Conservation (phyloP, 768 basidiomycete genomes). For the Leucocoprinus sp. region DNA sequence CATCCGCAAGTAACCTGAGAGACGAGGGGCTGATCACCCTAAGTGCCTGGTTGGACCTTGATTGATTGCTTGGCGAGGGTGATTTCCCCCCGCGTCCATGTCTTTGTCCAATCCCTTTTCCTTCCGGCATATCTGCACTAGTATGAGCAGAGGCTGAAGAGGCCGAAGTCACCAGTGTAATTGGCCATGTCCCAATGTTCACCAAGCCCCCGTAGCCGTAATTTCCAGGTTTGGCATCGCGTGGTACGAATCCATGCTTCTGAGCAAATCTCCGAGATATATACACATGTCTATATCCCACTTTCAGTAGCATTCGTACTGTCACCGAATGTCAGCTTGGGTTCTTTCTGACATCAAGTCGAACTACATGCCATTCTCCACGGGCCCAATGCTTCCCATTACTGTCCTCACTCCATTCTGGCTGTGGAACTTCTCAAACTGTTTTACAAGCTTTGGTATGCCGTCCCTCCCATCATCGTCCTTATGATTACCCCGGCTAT, state of each 20-base stretch:
- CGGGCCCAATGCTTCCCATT: slow-evolving; percentile 85
- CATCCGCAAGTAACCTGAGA: neutral
- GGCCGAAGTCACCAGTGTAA: slow-evolving; percentile 51
- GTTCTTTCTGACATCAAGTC: neutral
- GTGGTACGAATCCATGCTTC: slow-evolving; percentile 80
- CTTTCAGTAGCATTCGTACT: slow-evolving; percentile 93
- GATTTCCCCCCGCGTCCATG: neutral
- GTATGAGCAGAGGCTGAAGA: slow-evolving; percentile 18
- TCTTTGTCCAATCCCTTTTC: neutral
- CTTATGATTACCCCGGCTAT: slow-evolving; percentile 30
- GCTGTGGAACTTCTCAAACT: slow-evolving; percentile 79
- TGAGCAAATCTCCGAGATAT: slow-evolving; percentile 91
- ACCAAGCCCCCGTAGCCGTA: slow-evolving; percentile 92
- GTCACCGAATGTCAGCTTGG: neutral
- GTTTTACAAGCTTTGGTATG: slow-evolving; percentile 58
- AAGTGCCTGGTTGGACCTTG: neutral
- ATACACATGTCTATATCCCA: slow-evolving; percentile 90
- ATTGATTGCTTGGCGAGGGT: neutral
- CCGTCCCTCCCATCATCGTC: slow-evolving; percentile 31
- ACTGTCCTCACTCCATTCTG: slow-evolving; percentile 94
- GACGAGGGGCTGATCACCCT: slow-evolving; percentile 1
- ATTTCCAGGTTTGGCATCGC: slow-evolving; percentile 79
- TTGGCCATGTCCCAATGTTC: slow-evolving; percentile 81
- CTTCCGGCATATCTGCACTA: too few species aligned
- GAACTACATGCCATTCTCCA: slow-evolving; percentile 48